Evolutionary conservation across 2,329 filamentous ascomycete genomes (phyloP), one percentile per base, ranked within the genome.

Genomic region (Incumbomyces lentus): DNA sequence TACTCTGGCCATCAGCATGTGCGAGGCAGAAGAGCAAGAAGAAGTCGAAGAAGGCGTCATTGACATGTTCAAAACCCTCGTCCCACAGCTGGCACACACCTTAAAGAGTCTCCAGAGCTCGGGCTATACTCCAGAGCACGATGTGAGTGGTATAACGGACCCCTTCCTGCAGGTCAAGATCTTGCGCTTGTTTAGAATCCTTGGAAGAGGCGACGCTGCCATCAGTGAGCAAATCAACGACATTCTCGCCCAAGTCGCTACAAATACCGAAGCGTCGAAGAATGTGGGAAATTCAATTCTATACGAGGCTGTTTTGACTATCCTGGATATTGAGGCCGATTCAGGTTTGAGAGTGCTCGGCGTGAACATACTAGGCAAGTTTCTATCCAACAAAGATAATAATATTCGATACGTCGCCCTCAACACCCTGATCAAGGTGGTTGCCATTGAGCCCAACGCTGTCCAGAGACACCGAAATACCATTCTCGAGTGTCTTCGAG

Each of bases 151-250:
- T 32, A 95, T 98, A 53, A 95, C 90, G 34, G 93, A 98, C 65
- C 92, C 92, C 1, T 98, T 98, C 70, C 68, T 98, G 40, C 92
- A 98, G 68, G 89, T 95, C 68, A 98, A 96, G 71, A 88, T 98
- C 48, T 72, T 98, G 46, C 81, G 86, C 47, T 69, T 98, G 43
- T 71, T 98, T 44, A 78, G 90, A 54, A 86, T 95, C 7, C 73
- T 98, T 38, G 90, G 84, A 13, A 81, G 88, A 51, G 89, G 90
- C 31, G 88, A 98, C 64, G 72, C 81, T 10, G 76, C 88, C 51
- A 88, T 86, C 19, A 96, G 88, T 64, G 93, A 98, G 66, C 83
- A 94, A 64, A 96, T 98, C 71, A 98, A 96, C 68, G 92, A 98
- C 61, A 98, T 98, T 51, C 71, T 98, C 50, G 92, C 92, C 5